Conservation (phyloP, 2,329 filamentous ascomycete genomes). For the Camillea tinctor region DNA sequence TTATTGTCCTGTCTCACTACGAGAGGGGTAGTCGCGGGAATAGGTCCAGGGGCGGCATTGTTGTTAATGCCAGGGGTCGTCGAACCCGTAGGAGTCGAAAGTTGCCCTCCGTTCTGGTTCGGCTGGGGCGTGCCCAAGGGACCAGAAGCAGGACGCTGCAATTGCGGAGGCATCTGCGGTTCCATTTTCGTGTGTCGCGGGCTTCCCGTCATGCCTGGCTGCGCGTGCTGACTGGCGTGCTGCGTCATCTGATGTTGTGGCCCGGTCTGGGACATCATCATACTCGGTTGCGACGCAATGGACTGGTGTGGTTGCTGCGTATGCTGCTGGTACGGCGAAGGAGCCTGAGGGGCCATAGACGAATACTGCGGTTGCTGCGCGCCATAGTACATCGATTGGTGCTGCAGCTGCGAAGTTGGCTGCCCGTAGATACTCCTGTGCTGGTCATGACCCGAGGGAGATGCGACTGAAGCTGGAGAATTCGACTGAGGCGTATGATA, state of each 20-base stretch:
- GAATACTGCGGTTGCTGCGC: conserved; percentile 60
- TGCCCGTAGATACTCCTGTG: conserved; percentile 85
- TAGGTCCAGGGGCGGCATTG: conserved; percentile 91
- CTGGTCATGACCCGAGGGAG: conserved; percentile 83
- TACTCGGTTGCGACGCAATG: conserved; percentile 63
- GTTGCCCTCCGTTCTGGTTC: conserved; percentile 43
- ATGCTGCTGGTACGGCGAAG: conserved; percentile 62
- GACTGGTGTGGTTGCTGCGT: conserved; percentile 54
- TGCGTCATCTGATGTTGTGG: conserved; percentile 59
- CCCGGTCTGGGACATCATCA: conserved; percentile 64
- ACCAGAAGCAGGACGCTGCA: conserved; percentile 57
- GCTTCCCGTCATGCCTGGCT: conserved; percentile 58
- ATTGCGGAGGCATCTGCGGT: conserved; percentile 58
- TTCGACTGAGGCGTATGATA: conserved; percentile 96
- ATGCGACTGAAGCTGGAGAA: conserved; percentile 89
- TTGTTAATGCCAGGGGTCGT: conserved; percentile 65
- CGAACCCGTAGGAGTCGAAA: conserved; percentile 46
- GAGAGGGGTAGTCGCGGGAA: conserved; percentile 91
- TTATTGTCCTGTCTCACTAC: conserved; percentile 95
- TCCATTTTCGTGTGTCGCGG: conserved; percentile 63
- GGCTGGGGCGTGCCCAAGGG: conserved; percentile 46
- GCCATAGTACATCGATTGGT: conserved; percentile 76
- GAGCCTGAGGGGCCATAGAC: conserved; percentile 63
- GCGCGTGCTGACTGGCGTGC: conserved; percentile 57
- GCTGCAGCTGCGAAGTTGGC: conserved; percentile 73